Evolutionary conservation across 805 yeast genomes (phyloP), one percentile per base, ranked within the genome.

Genomic region (Metschnikowia cubensis): DNA sequence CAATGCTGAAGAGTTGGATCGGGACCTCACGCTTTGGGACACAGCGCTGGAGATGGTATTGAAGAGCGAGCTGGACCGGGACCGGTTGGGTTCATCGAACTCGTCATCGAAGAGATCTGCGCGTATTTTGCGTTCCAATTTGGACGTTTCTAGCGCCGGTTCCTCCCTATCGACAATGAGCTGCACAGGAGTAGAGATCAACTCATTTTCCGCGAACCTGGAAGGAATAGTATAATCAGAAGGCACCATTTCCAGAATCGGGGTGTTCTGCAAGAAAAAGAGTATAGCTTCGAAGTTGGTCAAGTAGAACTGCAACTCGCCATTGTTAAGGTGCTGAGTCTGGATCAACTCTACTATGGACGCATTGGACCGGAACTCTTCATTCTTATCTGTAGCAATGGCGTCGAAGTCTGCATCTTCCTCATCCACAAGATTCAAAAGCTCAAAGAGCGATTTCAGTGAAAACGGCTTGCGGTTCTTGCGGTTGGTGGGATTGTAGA

Each of bases 221-320:
- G 50, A 53, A 2, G 58, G 53, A 13, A 52, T 38, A 2, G 42
- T 38, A 36, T 42, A 41, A 11, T 37, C 49, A 11, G 18, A 43
- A 0, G 57, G 58, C 13, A 51, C 58, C 21, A 72, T 59, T 38
- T 69, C 75, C 15, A 56, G 51, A 13, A 70, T 52, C 1, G 74
- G 67, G 5, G 71, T 66, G 42, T 67, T 70, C 50, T 69, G 66
- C 35, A 73, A 58, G 56, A 67, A 73, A 41, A 60, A 65, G 13
- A 71, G 58, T 15, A 70, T 65, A 3, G 77, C 77, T 48, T 73
- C 77, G 47, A 72, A 68, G 54, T 73, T 73, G 3, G 77, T 73
- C 31, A 73, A 58, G 53, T 71, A 73, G 50, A 64, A 73, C 43
- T 63, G 62, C 35, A 67, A 51, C 50, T 73, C 77, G 1, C 77